Percentiles rank a stretch among this genome's conserved stretches.
Conservation (phyloP, 176 grass and related monocot genomes). For the Oryza meyeriana region DNA sequence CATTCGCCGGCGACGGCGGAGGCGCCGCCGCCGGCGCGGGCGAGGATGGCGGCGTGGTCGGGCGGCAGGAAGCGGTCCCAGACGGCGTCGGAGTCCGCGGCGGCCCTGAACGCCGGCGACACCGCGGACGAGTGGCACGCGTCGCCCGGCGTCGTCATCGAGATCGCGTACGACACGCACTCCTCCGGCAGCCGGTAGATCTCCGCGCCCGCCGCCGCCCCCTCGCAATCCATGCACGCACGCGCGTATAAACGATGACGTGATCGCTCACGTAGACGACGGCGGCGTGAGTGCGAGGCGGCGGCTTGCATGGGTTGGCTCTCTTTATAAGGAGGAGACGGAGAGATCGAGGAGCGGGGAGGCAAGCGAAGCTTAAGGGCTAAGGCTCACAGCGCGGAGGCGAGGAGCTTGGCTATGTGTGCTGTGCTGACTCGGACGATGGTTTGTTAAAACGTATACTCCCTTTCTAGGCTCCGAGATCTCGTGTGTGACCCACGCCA, state of each 20-base stretch:
- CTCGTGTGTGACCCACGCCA: conserved; percentile 9
- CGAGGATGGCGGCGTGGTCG: conserved; percentile 47
- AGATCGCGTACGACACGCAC: conserved; percentile 71
- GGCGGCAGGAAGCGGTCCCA: conserved; percentile 64
- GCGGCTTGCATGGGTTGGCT: background rate
- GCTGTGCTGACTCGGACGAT: conserved; percentile 51
- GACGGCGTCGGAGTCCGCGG: conserved; percentile 66
- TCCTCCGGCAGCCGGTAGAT: conserved; percentile 65
- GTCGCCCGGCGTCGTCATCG: conserved; percentile 60
- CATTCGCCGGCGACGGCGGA: background rate
- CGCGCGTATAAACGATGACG: too few species aligned
- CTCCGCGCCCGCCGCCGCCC: background rate
- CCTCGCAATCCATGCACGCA: background rate
- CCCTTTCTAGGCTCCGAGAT: conserved; percentile 6
- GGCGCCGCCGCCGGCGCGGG: conserved; percentile 30
- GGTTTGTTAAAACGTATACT: conserved; percentile 27
- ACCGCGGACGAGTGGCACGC: conserved; percentile 56
- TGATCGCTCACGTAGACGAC: background rate
- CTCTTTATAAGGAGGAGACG: background rate
- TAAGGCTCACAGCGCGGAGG: conserved; percentile 47
- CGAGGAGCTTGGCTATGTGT: background rate
- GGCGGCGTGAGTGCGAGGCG: background rate
- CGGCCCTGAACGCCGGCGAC: conserved; percentile 53
- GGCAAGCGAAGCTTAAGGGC: conserved; percentile 56
- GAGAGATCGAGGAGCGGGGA: background rate